Percentiles rank a stretch among this genome's conserved stretches.
Conservation (phyloP, 768 basidiomycete genomes). For the Infundibulicybe gibba region DNA sequence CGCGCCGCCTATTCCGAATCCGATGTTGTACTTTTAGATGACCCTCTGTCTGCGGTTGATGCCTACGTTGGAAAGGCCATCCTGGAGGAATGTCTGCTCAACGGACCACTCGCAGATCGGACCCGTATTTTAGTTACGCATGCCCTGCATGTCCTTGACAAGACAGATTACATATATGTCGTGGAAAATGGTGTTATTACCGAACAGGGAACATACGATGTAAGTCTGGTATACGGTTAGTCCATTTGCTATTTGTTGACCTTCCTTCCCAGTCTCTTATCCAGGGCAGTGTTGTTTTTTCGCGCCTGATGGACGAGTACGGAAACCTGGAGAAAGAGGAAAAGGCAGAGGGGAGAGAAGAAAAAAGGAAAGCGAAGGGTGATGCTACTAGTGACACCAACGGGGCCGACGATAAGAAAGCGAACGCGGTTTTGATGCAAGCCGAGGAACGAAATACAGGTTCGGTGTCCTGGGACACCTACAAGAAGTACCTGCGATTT, state of each 20-base stretch:
- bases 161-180: slow-evolving; percentile 61
- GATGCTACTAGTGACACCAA: slow-evolving; percentile 1
- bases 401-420: slow-evolving; percentile 20
- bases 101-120: slow-evolving; percentile 46
- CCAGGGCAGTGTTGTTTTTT: slow-evolving; percentile 37
- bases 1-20: slow-evolving; percentile 72
- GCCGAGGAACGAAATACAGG: slow-evolving; percentile 56
- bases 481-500: slow-evolving; percentile 40
- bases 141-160: slow-evolving; percentile 53
- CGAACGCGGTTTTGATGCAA: slow-evolving; percentile 38
- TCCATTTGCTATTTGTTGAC: background rate
- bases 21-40: slow-evolving; percentile 77
- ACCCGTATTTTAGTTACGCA: slow-evolving; percentile 65
- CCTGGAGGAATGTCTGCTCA: slow-evolving; percentile 56
- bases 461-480: slow-evolving; percentile 45
- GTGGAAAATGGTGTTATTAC: slow-evolving; percentile 55
- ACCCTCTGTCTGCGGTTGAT: slow-evolving; percentile 79
- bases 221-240: slow-evolving; percentile 16
- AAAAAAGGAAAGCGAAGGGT: slow-evolving; percentile 6
- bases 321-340: slow-evolving; percentile 36
- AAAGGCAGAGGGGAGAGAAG: slow-evolving; percentile 19
- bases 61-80: slow-evolving; percentile 70
- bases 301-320: slow-evolving; percentile 53
- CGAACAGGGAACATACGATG: slow-evolving; percentile 61
- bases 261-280: slow-evolving; percentile 37